phyloP scores from a whole-genome alignment of 129 eudicot species.

The Tagetes erecta region DNA sequence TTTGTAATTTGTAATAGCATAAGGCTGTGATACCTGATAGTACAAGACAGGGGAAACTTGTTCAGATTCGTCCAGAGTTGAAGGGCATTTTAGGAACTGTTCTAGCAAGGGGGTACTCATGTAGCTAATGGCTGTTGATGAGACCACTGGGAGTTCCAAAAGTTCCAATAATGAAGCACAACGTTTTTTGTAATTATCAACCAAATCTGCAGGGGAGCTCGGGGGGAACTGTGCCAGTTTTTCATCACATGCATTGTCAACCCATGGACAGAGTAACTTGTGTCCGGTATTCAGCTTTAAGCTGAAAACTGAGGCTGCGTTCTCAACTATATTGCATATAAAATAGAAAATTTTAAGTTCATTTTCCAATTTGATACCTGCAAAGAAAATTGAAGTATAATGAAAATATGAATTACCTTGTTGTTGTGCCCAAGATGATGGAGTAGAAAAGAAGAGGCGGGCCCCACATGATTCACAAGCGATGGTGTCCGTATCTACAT shows the following conservation, averaged over 20 bases:
- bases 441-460: slow-evolving; percentile 88
- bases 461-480: slow-evolving; percentile 85
- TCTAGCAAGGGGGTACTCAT: slow-evolving; percentile 71
- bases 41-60: slow-evolving; percentile 47
- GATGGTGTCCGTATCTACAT: slow-evolving; percentile 76
- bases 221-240: slow-evolving; percentile 78
- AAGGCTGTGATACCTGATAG: slow-evolving; percentile 60
- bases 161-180: slow-evolving; percentile 57
- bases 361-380: background rate
- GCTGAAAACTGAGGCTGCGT: slow-evolving; percentile 89
- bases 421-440: slow-evolving; percentile 76
- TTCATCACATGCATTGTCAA: slow-evolving; percentile 79
- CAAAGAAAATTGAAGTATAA: background rate
- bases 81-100: slow-evolving; percentile 54
- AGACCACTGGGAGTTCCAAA: slow-evolving; percentile 73
- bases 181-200: slow-evolving; percentile 70
- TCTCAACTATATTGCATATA: slow-evolving; percentile 64
- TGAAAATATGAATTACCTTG: slow-evolving; percentile 57
- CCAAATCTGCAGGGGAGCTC: slow-evolving; percentile 51
- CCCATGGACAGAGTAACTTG: slow-evolving; percentile 89
- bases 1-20: slow-evolving; percentile 9
- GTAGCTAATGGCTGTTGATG: slow-evolving; percentile 46
- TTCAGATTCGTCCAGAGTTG: slow-evolving; percentile 43
- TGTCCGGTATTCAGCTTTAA: slow-evolving; percentile 91
- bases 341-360: background rate